Base-by-base conservation (phyloP, 1,284 basidiomycete genomes). In the Sanguinoderma infundibulare region DNA sequence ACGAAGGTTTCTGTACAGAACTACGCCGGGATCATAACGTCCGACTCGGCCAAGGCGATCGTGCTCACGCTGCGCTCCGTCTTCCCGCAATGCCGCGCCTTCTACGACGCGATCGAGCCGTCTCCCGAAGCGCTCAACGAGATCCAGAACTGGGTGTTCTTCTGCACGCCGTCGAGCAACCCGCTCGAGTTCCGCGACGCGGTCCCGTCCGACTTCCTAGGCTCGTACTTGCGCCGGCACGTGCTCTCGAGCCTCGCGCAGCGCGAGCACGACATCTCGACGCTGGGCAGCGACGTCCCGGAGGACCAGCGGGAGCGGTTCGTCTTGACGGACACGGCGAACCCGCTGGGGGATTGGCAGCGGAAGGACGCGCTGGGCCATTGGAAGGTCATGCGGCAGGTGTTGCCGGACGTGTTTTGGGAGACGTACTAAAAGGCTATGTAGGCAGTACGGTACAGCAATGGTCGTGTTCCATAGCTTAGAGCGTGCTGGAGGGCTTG, bases 111-210 rank as follows among this genome's bases (percentile, higher is more conserved):
- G 10, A 72, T 85, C 46, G 75, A 78, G 22, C 64, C 66, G 35
- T 67, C 84, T 12, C 62, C 76, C 0, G 79, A 82, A 26, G 80
- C 82, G 42, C 73, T 79, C 28, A 74, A 81, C 2, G 85, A 87
- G 42, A 87, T 92, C 69, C 77, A 89, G 52, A 96, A 96, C 73
- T 83, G 94, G 76, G 94, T 94, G 9, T 84, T 93, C 69, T 90
- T 95, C 77, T 95, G 92, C 73, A 87, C 87, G 0, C 75, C 80
- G n/a, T 83, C 89, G 15, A 65, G 79, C 9, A 73, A 76, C 5
- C 79, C 88, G 1, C 72, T 94, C 47, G 82, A 81, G 5, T 93
- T 95, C 82, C 87, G 93, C 39, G 70, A 76, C 12, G 77, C 90
- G 0, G 71, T 67, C 20, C 73, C 77, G 30, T 73, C 78, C 2